phyloP scores from a whole-genome alignment of 139 green algal species.

The Klebsormidium nitens region DNA sequence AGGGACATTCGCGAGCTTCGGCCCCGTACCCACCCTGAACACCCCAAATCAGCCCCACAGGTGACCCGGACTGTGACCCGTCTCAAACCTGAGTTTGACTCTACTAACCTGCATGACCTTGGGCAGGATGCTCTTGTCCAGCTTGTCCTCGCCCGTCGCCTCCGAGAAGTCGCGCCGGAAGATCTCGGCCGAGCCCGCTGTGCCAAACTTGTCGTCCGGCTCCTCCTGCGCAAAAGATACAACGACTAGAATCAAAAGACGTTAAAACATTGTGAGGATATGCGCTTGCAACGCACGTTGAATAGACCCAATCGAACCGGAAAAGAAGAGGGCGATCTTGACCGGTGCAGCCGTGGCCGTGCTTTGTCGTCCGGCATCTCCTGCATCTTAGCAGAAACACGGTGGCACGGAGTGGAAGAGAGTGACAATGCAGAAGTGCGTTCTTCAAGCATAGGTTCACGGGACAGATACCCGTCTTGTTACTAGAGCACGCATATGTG shows the following conservation, averaged over 20 bases:
- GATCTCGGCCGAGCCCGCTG: conserved; percentile 38
- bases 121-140: conserved; percentile 84
- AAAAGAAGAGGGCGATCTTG: too few species aligned
- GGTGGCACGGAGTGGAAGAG: too few species aligned
- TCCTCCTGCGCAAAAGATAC: conserved; percentile 23
- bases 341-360: too few species aligned
- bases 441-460: too few species aligned
- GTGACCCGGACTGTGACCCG: neutral
- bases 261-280: too few species aligned
- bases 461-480: too few species aligned
- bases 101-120: conserved; percentile 81
- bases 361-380: too few species aligned
- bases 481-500: too few species aligned
- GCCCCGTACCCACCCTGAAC: neutral
- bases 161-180: conserved; percentile 72
- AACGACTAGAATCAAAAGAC: neutral
- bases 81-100: neutral
- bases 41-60: neutral
- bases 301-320: too few species aligned
- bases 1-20: neutral
- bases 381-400: too few species aligned
- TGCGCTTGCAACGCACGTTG: too few species aligned
- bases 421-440: too few species aligned
- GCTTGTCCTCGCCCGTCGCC: conserved; percentile 82
- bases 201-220: conserved; percentile 59